These are phyloP conservation scores for Diplodia intermedia DNA, from an alignment of 2,329 filamentous ascomycete species.

Conservation along the genomic window DNA sequence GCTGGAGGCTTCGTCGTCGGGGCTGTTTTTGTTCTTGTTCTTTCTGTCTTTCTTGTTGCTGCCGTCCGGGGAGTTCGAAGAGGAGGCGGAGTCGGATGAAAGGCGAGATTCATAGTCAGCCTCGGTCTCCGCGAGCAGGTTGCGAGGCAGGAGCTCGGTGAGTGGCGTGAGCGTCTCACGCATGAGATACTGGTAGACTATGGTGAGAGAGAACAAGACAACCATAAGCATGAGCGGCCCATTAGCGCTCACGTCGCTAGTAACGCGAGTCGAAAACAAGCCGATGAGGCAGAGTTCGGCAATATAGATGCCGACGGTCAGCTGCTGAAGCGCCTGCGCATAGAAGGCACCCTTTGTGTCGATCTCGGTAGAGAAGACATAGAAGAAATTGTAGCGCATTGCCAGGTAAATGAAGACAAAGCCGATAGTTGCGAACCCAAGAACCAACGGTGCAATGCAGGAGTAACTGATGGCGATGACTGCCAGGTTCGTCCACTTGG, in stretches of 20 bases:
- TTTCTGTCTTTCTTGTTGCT: not conserved
- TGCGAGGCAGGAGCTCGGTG: slow-evolving; percentile 31
- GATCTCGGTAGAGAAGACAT: slow-evolving; percentile 55
- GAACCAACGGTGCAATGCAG: slow-evolving; percentile 79
- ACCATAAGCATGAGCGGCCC: slow-evolving; percentile 45
- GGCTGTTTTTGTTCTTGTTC: not conserved
- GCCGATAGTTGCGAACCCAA: slow-evolving; percentile 77
- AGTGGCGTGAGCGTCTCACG: slow-evolving; percentile 31
- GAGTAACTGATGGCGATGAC: slow-evolving; percentile 42
- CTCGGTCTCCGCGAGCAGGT: slow-evolving; percentile 54
- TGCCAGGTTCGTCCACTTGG: slow-evolving; percentile 56
- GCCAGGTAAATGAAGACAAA: slow-evolving; percentile 72
- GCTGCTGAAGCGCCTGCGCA: slow-evolving; percentile 55
- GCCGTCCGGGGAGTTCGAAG: not conserved
- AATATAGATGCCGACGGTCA: slow-evolving; percentile 57
- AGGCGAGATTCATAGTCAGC: slow-evolving; percentile 50
- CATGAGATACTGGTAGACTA: slow-evolving; percentile 34
- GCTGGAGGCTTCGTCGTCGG: not conserved
- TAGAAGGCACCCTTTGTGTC: slow-evolving; percentile 59
- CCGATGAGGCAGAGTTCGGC: slow-evolving; percentile 61
- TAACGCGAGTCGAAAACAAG: slow-evolving; percentile 42
- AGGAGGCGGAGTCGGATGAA: not conserved
- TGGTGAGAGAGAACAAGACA: slow-evolving; percentile 38
- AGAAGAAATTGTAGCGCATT: slow-evolving; percentile 59
- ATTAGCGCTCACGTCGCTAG: slow-evolving; percentile 41